Conservation (phyloP, 1,284 basidiomycete genomes). For the Ceratobasidium papillatum region DNA sequence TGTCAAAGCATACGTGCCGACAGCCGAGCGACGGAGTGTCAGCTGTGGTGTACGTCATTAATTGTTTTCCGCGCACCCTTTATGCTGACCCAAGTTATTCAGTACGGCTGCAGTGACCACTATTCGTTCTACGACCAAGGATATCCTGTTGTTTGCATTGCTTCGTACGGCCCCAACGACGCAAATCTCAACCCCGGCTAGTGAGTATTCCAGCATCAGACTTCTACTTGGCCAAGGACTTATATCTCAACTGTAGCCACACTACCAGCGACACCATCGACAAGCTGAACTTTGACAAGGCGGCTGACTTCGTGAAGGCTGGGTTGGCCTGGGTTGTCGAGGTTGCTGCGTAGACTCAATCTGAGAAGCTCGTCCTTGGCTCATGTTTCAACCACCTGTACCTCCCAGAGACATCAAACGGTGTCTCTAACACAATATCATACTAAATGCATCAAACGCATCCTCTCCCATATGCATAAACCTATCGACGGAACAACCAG, state of each 20-base stretch:
- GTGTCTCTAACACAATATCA: too few relatives aligned
- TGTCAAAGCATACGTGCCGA: conserved; percentile 41
- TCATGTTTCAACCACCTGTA: not conserved
- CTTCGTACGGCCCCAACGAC: conserved; percentile 41
- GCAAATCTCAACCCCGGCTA: conserved; percentile 42
- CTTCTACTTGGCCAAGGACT: not conserved
- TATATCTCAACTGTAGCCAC: conserved; percentile 2
- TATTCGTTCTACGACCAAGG: conserved; percentile 41
- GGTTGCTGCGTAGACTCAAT: conserved; percentile 29
- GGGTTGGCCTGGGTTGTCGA: conserved; percentile 41
- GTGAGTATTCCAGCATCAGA: not conserved
- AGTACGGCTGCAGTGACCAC: conserved; percentile 41
- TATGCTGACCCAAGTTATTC: not conserved
- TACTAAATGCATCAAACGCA: not conserved
- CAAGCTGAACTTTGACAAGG: conserved; percentile 42
- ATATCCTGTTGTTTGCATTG: conserved; percentile 42
- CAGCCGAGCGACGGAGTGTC: conserved; percentile 33
- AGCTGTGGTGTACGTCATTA: conserved; percentile 41
- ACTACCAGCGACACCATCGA: conserved; percentile 38
- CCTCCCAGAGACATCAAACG: not conserved
- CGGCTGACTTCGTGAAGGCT: conserved; percentile 40
- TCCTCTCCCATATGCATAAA: not conserved
- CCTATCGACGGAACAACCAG: not conserved
- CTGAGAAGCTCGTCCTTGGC: not conserved
- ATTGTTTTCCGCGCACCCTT: not conserved